Evolutionary conservation across 805 yeast species (phyloP).

Genomic region (Wickerhamomyces tratensis): DNA sequence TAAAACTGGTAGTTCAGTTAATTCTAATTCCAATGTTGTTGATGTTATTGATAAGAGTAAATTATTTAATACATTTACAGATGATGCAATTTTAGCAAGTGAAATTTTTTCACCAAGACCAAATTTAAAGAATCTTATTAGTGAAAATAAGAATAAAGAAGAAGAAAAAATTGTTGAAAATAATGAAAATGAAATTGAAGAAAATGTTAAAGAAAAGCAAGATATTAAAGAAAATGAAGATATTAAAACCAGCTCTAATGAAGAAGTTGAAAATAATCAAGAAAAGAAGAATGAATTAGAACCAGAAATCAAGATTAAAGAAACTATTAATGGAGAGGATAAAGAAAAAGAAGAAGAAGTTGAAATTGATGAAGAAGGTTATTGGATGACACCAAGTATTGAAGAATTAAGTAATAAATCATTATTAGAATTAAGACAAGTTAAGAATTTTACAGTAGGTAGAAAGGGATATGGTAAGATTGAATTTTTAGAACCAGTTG

Average conservation of each 20-base stretch:
- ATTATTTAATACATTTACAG: conserved; percentile 40
- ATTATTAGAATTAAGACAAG: conserved; percentile 52
- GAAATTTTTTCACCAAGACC: conserved; percentile 60
- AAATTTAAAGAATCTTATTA: conserved; percentile 42
- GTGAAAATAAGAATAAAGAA: conserved; percentile 25
- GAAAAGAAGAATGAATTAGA: too few species aligned
- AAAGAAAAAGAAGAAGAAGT: too few species aligned
- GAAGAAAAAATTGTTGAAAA: neutral
- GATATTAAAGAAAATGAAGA: too few species aligned
- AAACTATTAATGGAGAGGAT: too few species aligned
- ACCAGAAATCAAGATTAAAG: too few species aligned
- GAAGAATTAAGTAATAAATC: conserved; percentile 51
- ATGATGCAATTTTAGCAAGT: conserved; percentile 60
- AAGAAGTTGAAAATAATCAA: too few species aligned
- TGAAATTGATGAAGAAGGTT: conserved; percentile 50
- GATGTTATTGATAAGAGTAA: conserved; percentile 7
- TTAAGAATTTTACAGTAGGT: conserved; percentile 65
- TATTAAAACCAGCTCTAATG: too few species aligned
- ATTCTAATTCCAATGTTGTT: too few species aligned
- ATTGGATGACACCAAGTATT: conserved; percentile 78
- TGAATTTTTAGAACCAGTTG: conserved; percentile 74
- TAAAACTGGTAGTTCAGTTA: too few species aligned
- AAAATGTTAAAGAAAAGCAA: neutral
- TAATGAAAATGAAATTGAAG: neutral
- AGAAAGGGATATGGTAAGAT: conserved; percentile 64